Evolutionary conservation across 2,329 filamentous ascomycete genomes (phyloP).

Genomic region (Dothidotthia symphoricarpi): DNA sequence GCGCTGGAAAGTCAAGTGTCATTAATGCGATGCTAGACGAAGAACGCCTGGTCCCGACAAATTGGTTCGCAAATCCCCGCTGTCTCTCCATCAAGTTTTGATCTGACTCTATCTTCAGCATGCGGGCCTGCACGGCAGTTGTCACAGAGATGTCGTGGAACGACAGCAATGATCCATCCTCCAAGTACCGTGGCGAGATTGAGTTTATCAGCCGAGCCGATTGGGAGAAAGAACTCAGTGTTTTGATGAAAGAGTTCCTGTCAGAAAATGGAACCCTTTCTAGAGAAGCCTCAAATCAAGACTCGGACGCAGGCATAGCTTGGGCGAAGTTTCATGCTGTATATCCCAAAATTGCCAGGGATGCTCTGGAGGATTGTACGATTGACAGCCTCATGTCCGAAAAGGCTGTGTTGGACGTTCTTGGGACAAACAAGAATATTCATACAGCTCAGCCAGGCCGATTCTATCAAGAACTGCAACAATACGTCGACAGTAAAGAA

Average conservation of each 20-base stretch:
- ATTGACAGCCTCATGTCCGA: constrained; percentile 47
- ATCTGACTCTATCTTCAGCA: too few species aligned
- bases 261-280: constrained; percentile 43
- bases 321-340: constrained; percentile 54
- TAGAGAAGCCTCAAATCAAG: constrained; percentile 41
- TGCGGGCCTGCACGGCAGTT: constrained; percentile 62
- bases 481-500: constrained; percentile 58
- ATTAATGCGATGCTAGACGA: constrained; percentile 65
- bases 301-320: constrained; percentile 51
- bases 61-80: too few species aligned
- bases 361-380: constrained; percentile 39
- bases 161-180: constrained; percentile 37
- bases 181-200: constrained; percentile 55
- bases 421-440: constrained; percentile 50
- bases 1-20: constrained; percentile 61
- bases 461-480: constrained; percentile 51
- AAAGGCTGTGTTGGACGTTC: constrained; percentile 41
- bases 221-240: constrained; percentile 54
- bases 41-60: constrained; percentile 56
- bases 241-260: constrained; percentile 52
- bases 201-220: constrained; percentile 56
- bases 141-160: constrained; percentile 63
- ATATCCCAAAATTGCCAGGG: constrained; percentile 46
- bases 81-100: too few species aligned
- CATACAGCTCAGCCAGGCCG: constrained; percentile 33